phyloP scores from a whole-genome alignment of 331 rosid genomes.

The Dryas integrifolia region DNA sequence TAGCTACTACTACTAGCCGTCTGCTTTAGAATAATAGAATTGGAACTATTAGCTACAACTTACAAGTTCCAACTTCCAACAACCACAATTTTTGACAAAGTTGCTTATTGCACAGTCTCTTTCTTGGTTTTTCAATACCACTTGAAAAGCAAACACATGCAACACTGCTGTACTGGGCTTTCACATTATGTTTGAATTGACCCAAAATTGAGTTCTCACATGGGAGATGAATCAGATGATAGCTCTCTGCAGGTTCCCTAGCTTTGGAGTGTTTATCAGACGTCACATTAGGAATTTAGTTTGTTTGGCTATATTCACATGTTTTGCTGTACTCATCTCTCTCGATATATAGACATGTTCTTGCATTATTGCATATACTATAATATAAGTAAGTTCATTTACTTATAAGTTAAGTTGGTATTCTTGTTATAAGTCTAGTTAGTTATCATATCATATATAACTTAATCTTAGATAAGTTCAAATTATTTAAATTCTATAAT shows the following conservation, averaged over 20 bases:
- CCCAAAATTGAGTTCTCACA: neutral
- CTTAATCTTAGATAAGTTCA: too few relatives aligned
- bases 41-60: neutral
- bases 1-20: neutral
- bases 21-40: neutral
- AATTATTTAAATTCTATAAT: too few relatives aligned
- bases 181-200: neutral
- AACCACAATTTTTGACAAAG: conserved; percentile 7
- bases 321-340: too few relatives aligned
- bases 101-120: neutral
- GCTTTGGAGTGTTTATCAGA: too few relatives aligned
- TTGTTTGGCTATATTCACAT: too few relatives aligned
- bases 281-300: too few relatives aligned
- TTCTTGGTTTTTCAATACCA: neutral
- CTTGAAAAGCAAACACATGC: conserved; percentile 8
- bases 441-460: too few relatives aligned
- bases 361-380: too few relatives aligned
- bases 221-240: neutral
- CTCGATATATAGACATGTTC: too few relatives aligned
- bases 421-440: too few relatives aligned
- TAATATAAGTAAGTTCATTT: too few relatives aligned
- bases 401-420: too few relatives aligned
- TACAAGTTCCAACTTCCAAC: neutral
- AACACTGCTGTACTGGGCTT: neutral
- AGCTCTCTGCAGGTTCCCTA: neutral